Evolutionary conservation across 2,329 filamentous ascomycete genomes (phyloP).

Genomic region (Cercospora berteroae): DNA sequence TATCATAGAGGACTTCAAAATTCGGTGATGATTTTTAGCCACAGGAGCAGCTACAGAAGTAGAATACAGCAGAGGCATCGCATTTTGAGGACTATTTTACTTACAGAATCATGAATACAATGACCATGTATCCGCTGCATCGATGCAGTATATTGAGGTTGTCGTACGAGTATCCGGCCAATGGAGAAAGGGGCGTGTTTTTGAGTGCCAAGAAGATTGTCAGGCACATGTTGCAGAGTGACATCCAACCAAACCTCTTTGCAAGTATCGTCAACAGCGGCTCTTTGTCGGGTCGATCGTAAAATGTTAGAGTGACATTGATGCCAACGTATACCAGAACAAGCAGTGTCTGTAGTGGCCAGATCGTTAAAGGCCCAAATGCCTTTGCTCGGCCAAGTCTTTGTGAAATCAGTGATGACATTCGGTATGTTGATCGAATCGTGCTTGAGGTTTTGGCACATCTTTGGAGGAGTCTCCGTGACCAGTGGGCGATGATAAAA

Average conservation of each 20-base stretch:
- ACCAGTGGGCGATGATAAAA: conserved; percentile 23
- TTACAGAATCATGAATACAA: conserved; percentile 26
- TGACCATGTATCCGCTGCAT: conserved; percentile 27
- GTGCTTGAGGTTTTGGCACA: conserved; percentile 8
- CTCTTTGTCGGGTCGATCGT: conserved; percentile 19
- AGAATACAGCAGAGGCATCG: background rate
- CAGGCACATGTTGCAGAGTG: conserved; percentile 28
- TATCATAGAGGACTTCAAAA: background rate
- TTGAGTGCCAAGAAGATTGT: conserved; percentile 30
- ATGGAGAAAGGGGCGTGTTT: conserved; percentile 30
- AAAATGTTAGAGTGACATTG: conserved; percentile 22
- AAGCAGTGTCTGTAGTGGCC: conserved; percentile 11
- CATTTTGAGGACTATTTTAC: background rate
- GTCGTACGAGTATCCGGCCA: conserved; percentile 29
- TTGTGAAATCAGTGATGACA: background rate
- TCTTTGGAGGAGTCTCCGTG: conserved; percentile 1
- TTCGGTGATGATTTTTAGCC: background rate
- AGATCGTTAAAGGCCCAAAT: conserved; percentile 12
- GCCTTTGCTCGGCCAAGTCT: background rate
- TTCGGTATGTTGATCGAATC: background rate
- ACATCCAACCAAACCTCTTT: conserved; percentile 31
- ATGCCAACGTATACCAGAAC: conserved; percentile 21
- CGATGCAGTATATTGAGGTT: conserved; percentile 30
- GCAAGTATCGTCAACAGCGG: conserved; percentile 23
- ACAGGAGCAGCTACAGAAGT: background rate